A percentile compares a stretch with the other conserved stretches of the same genome.
Evolutionary conservation across 345 rosid species (phyloP).

Genomic region (Boechera retrofracta): DNA sequence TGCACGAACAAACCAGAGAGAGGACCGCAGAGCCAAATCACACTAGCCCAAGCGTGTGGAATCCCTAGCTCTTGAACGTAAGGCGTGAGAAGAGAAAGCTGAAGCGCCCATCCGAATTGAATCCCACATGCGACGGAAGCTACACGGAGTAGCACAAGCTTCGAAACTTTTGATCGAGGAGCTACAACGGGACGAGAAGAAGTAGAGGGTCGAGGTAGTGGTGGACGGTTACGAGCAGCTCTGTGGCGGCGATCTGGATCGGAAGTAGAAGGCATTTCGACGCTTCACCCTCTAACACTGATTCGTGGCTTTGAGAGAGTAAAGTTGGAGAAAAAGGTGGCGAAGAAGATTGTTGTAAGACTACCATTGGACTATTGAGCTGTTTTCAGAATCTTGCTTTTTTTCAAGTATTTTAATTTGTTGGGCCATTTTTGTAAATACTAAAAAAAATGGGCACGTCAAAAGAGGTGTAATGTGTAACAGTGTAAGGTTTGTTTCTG

Average conservation of each 20-base stretch:
- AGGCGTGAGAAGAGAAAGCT: conserved; percentile 92
- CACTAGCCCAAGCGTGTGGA: conserved; percentile 95
- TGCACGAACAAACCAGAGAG: conserved; percentile 90
- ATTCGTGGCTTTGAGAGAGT: conserved; percentile 19
- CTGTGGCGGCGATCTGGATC: conserved; percentile 50
- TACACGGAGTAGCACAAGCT: conserved; percentile 76
- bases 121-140: conserved; percentile 94
- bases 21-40: conserved; percentile 98
- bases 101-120: conserved; percentile 98
- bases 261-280: conserved; percentile 35
- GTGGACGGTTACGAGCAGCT: conserved; percentile 37
- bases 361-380: conserved; percentile 15
- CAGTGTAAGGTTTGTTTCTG: conserved; percentile 13
- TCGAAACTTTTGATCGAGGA: conserved; percentile 52
- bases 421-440: conserved; percentile 9
- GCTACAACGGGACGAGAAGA: conserved; percentile 45
- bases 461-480: neutral
- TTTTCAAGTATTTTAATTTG: neutral
- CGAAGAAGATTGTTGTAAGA: conserved; percentile 3
- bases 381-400: conserved; percentile 26
- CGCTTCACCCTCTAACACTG: conserved; percentile 10
- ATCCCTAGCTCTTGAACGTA: conserved; percentile 98
- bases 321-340: conserved; percentile 40
- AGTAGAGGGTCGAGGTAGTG: conserved; percentile 17
- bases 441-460: conserved; percentile 22